Evolutionary conservation across 805 yeast genomes (phyloP).

Genomic region (Sporopachydermia quercuum): DNA sequence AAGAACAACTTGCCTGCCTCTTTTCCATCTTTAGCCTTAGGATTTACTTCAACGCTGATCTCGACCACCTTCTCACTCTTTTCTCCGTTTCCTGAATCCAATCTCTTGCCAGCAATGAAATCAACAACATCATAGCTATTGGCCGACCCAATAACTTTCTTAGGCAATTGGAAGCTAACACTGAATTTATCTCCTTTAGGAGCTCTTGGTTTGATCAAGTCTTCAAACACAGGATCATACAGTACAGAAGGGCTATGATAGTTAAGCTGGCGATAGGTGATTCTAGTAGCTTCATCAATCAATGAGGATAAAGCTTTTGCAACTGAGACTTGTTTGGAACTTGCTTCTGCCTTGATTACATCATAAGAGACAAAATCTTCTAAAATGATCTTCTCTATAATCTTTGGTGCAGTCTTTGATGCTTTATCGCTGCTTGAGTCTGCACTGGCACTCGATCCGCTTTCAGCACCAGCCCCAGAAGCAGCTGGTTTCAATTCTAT

Average conservation of each 20-base stretch:
- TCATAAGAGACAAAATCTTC: conserved; percentile 18
- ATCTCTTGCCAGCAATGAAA: not conserved
- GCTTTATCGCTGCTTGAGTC: conserved; percentile 11
- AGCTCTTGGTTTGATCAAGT: conserved; percentile 30
- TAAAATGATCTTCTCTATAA: conserved; percentile 21
- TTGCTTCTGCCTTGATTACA: conserved; percentile 13
- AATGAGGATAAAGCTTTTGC: conserved; percentile 18
- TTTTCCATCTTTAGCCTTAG: not conserved
- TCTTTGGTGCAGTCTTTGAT: conserved; percentile 13
- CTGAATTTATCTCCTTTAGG: not conserved
- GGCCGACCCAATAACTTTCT: no score
- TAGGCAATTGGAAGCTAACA: not conserved
- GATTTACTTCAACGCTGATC: not conserved
- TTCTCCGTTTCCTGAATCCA: not conserved
- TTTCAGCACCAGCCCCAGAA: conserved; percentile 7
- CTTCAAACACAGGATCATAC: conserved; percentile 48
- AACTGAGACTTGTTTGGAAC: conserved; percentile 10
- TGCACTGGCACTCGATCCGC: conserved; percentile 10
- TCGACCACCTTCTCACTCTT: not conserved
- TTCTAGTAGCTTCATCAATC: conserved; percentile 21
- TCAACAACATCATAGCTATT: no score
- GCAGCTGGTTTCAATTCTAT: conserved; percentile 31
- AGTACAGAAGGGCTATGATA: conserved; percentile 19
- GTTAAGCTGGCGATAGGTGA: conserved; percentile 18
- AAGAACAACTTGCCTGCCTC: conserved; percentile 1